phyloP scores from a whole-genome alignment of 2,329 filamentous ascomycete genomes.

The Delphinella strobiligena region DNA sequence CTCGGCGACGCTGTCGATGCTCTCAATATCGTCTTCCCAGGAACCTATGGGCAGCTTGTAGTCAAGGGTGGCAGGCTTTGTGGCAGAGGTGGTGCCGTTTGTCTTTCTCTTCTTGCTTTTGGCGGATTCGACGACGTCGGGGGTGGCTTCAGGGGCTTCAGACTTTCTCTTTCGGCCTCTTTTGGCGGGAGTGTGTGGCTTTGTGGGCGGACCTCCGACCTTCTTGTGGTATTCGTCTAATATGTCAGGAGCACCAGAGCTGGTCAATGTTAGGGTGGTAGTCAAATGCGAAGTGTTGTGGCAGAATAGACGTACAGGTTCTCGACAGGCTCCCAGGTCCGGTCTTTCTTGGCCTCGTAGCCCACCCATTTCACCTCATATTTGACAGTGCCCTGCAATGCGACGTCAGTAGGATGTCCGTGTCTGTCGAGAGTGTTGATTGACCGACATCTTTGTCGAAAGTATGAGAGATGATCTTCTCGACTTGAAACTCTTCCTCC shows the following conservation, averaged over 20 bases:
- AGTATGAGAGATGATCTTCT: conserved; percentile 57
- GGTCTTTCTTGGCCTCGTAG: conserved; percentile 55
- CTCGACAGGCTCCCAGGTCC: conserved; percentile 69
- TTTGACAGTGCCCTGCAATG: conserved; percentile 35
- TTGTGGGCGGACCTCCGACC: conserved; percentile 31
- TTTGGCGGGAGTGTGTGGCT: conserved; percentile 13
- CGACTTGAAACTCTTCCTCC: conserved; percentile 43
- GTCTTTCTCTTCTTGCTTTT: conserved; percentile 8
- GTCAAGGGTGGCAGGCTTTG: conserved; percentile 20
- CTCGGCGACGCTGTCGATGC: conserved; percentile 62
- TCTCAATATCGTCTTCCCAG: conserved; percentile 63
- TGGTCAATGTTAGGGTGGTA: conserved; percentile 12
- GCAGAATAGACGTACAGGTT: conserved; percentile 44
- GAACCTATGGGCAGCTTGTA: conserved; percentile 61
- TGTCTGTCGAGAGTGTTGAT: conserved; percentile 11
- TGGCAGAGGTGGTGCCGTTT: conserved; percentile 3
- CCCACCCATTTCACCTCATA: conserved; percentile 76
- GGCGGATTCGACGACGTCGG: conserved; percentile 5
- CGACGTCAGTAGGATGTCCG: conserved; percentile 4
- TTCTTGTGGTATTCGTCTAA: conserved; percentile 51
- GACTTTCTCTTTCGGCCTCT: conserved; percentile 17
- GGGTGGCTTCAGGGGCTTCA: conserved; percentile 9
- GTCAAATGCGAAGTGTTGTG: not conserved
- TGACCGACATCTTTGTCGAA: conserved; percentile 38
- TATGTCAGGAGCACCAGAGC: conserved; percentile 37